A percentile compares a stretch with the other conserved stretches of the same genome.
phyloP scores from a whole-genome alignment of 176 grass and related monocot species.

The Cenchrus americanus region DNA sequence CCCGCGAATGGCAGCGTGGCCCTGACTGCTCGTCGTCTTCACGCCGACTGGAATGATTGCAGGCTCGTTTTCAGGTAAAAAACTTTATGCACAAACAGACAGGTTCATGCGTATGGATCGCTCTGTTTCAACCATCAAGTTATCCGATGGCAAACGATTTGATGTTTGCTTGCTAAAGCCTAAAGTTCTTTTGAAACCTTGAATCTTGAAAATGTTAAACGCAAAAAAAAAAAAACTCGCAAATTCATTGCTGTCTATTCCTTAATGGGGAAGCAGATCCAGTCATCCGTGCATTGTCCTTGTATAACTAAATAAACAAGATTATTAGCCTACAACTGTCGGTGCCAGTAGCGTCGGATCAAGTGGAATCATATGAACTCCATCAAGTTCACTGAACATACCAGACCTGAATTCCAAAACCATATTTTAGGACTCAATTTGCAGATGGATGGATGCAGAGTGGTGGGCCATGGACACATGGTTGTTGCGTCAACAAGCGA shows the following conservation, averaged over 20 bases:
- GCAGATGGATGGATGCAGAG: not conserved
- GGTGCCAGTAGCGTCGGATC: constrained; percentile 17
- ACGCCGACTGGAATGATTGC: not conserved
- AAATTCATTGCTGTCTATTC: not conserved
- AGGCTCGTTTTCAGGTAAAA: not conserved
- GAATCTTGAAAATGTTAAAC: no score
- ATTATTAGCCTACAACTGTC: constrained; percentile 2
- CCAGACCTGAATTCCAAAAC: not conserved
- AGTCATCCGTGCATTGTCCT: not conserved
- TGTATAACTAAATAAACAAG: constrained; percentile 13
- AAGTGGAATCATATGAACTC: not conserved
- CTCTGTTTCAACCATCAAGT: not conserved
- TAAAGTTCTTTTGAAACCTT: not conserved
- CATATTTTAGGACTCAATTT: constrained; percentile 14
- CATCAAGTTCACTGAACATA: constrained; percentile 5
- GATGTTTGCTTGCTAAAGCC: not conserved
- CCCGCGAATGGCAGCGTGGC: not conserved
- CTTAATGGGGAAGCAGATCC: not conserved
- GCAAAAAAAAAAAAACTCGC: not conserved
- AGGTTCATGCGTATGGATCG: not conserved
- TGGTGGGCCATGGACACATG: constrained; percentile 24
- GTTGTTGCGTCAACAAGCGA: constrained; percentile 6
- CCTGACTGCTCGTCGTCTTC: not conserved
- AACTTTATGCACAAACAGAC: not conserved
- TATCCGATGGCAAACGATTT: not conserved